These are phyloP conservation scores for Lycium ferocissimum DNA, from an alignment of 257 asterid species.

Conservation along the genomic window DNA sequence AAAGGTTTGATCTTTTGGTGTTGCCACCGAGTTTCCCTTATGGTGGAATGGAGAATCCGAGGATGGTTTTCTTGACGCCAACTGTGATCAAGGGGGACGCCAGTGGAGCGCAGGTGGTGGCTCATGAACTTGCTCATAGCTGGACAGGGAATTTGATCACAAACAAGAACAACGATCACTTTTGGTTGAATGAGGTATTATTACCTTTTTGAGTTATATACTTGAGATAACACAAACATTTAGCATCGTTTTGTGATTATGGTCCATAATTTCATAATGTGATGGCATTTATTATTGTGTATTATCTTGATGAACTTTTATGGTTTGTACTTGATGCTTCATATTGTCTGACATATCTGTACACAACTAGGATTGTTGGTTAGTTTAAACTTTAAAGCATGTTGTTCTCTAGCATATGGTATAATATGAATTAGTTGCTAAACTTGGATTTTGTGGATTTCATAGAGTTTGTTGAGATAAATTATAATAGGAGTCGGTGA, in stretches of 20 bases:
- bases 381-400: neutral
- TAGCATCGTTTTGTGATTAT: neutral
- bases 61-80: conserved; percentile 93
- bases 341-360: neutral
- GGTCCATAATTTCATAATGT: neutral
- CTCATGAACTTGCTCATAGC: conserved; percentile 98
- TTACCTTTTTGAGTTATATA: neutral
- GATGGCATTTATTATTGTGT: neutral
- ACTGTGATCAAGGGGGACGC: conserved; percentile 94
- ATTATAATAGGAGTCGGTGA: no score
- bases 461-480: neutral
- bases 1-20: conserved; percentile 93
- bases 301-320: neutral
- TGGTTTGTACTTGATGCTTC: neutral
- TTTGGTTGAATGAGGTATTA: conserved; percentile 98
- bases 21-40: conserved; percentile 96
- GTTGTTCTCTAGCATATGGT: neutral
- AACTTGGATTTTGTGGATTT: neutral
- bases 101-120: conserved; percentile 86
- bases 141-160: conserved; percentile 99
- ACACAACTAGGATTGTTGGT: neutral
- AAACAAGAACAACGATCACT: conserved; percentile 91
- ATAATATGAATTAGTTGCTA: neutral
- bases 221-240: neutral
- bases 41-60: conserved; percentile 98